Percentiles rank a stretch among this genome's conserved stretches.
Evolutionary conservation across 1,284 basidiomycete species (phyloP).

Genomic region (Naganishia sp.): DNA sequence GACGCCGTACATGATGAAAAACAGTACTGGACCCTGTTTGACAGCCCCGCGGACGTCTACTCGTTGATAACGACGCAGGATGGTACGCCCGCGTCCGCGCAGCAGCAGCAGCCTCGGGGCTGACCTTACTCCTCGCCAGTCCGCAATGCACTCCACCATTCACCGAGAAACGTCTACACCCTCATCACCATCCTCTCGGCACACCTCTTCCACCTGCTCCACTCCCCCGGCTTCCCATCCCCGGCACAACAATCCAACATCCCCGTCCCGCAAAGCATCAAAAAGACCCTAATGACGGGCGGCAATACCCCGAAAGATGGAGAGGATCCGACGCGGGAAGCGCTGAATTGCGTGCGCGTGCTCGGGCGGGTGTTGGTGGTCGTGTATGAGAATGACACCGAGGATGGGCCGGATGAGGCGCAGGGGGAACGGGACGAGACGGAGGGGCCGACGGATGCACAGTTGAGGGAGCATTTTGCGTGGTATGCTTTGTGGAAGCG

Average conservation of each 20-base stretch:
- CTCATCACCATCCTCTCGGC: conserved; percentile 72
- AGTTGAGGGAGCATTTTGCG: conserved; percentile 29
- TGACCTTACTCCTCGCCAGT: conserved; percentile 57
- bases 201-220: conserved; percentile 75
- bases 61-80: conserved; percentile 81
- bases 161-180: conserved; percentile 80
- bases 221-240: conserved; percentile 77
- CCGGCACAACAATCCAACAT: conserved; percentile 59
- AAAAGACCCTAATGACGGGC: conserved; percentile 51
- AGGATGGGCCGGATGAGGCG: conserved; percentile 41
- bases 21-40: conserved; percentile 79
- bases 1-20: neutral
- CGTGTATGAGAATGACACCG: conserved; percentile 75
- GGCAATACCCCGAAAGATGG: conserved; percentile 57
- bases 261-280: conserved; percentile 51
- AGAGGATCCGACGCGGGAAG: conserved; percentile 66
- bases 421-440: conserved; percentile 38
- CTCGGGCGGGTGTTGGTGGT: conserved; percentile 83
- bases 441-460: conserved; percentile 7
- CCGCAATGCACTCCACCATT: conserved; percentile 72
- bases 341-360: conserved; percentile 81
- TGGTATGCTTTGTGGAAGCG: conserved; percentile 30
- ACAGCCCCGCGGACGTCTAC: conserved; percentile 82
- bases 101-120: neutral
- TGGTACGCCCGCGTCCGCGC: conserved; percentile 59